Evolutionary conservation across 2,329 filamentous ascomycete genomes (phyloP), one percentile per base, ranked within the genome.

Genomic region (Cryphonectria nitschkei): DNA sequence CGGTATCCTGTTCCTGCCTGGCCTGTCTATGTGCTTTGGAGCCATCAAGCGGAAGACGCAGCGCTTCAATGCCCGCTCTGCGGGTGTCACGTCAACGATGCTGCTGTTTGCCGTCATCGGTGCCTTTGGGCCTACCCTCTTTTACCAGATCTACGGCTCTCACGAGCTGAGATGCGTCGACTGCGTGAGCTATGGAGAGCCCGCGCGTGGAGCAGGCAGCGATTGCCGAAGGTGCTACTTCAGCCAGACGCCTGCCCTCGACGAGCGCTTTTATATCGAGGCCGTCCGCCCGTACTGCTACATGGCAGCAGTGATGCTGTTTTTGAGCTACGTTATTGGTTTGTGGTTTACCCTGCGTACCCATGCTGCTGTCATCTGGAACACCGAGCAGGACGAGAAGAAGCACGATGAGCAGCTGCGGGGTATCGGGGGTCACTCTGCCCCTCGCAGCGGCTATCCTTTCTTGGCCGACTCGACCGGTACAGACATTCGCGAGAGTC

Each of bases 131-230:
- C 96, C 96, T 2, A 99, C 96, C 0, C 84, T 99, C 19, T 99
- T 99, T 82, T 99, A 98, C 82, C 95, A 99, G 78, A 97, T 99
- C 74, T 98, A 98, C 80, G 97, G 96, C 75, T 97, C 94, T 65
- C 96, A 99, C 78, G 94, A 99, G 82, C 88, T 99, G 67, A 96
- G 94, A 77, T 99, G 96, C 78, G 88, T 89, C 70, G 88, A 87
- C 69, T 90, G 87, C 72, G 82, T 87, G 64, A 86, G 89, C 73
- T 83, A 81, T 68, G 80, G 79, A 46, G 79, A 81, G 60, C 74
- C 78, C 8, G 76, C 78, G 3, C 76, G 75, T 3, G 81, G 81
- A 13, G 81, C 82, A 5, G 81, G 84, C 54, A 85, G 90, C 71
- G 95, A 98, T 79, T 99, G 96, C 78, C 91, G 93, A 68, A 91